Evolutionary conservation across 164 flowering plant species (phyloP), one percentile per base, ranked within the genome.

Genomic region (Annona squamosa): DNA sequence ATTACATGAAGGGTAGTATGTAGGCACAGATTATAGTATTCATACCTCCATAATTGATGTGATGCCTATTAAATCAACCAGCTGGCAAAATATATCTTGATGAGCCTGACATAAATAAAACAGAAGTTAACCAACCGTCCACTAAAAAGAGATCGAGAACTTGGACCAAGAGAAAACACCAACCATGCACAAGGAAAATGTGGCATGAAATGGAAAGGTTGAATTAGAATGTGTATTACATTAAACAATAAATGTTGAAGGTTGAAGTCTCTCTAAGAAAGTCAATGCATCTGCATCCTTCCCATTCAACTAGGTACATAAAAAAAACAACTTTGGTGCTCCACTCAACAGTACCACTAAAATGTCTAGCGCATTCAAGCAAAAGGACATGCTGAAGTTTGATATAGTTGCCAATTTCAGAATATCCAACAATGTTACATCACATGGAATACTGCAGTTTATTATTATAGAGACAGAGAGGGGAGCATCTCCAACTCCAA

Each of bases 11-110:
- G 37, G 37, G 37, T 26, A 26, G 9, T 3, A 18, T 16, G 68
- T 18, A 65, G 46, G 26, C 43, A 44, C 7, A 65, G 5, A 18
- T 41, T 65, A 18, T 26, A 26, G 37, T 26, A 26, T 26, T 26
- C 78, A 64, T 70, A 95, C 99, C 99, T 95, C 99, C 98, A 95
- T 91, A 74, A 95, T 91, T 52, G 99, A 95, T 74, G 99, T 95
- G 71, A 93, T 90, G 73, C 99, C 99, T 61, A 95, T 95, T 83
- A 95, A 85, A 87, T 95, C 99, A 79, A 95, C 99, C 71, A 95
- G 79, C 68, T 84, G 88, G 26, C 87, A 80, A 66, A 95, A 85
- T 61, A 95, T 90, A 81, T 90, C 86, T 77, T 87, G 92, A 81
- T 93, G 99, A 1, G 80, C 90, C 99, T 95, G 88, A 65, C 19